Conservation (phyloP, 2,329 filamentous ascomycete species). For the Exophiala spinifera region DNA sequence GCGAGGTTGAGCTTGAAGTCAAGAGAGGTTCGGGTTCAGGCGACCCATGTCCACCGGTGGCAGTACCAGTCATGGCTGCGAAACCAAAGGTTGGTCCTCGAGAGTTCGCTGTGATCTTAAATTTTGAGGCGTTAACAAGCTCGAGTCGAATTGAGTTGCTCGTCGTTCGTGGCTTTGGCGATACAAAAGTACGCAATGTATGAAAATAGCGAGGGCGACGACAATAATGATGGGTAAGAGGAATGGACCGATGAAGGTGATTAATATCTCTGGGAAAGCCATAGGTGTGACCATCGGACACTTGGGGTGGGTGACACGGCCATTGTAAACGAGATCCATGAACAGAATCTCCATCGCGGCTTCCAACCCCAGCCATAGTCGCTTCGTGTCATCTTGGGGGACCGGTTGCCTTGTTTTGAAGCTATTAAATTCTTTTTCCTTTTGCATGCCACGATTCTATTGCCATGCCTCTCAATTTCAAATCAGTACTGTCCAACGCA, state of each 20-base stretch:
- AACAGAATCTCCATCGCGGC: background rate
- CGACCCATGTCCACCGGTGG: background rate
- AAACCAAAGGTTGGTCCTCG: slow-evolving; percentile 1
- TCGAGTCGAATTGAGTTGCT: slow-evolving; percentile 10
- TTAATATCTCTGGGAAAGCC: slow-evolving; percentile 7
- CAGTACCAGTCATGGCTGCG: slow-evolving; percentile 1
- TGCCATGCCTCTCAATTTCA: too few relatives aligned
- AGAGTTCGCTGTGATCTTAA: background rate
- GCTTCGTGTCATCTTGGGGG: too few relatives aligned
- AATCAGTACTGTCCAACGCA: too few relatives aligned
- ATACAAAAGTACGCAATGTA: slow-evolving; percentile 19
- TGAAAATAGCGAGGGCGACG: slow-evolving; percentile 19
- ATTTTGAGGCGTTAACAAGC: slow-evolving; percentile 8
- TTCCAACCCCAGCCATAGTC: too few relatives aligned
- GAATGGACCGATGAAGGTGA: slow-evolving; percentile 15
- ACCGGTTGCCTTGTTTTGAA: background rate
- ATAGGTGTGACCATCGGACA: slow-evolving; percentile 10
- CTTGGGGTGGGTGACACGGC: background rate
- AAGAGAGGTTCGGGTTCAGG: background rate
- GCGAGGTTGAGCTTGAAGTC: background rate
- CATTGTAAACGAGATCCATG: background rate
- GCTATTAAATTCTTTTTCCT: too few relatives aligned
- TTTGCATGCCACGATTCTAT: too few relatives aligned
- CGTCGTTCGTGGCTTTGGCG: slow-evolving; percentile 14
- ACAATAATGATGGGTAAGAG: slow-evolving; percentile 23